Conservation (phyloP, 805 yeast species). For the Kluyveromyces lactis region DNA sequence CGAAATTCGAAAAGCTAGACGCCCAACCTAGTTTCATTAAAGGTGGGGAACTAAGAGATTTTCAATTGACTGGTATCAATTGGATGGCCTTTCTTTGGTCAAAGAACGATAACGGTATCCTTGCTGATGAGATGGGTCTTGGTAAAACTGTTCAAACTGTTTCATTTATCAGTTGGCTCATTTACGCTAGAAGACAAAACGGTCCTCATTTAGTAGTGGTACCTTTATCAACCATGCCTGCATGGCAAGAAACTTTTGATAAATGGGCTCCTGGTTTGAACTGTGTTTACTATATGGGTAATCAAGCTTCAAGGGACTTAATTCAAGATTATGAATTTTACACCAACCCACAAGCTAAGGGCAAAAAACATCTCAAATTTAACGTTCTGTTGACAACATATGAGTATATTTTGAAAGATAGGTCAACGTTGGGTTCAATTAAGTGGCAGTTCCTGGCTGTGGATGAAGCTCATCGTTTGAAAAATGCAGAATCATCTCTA, state of each 20-base stretch:
- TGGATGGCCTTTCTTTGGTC: conserved; percentile 99
- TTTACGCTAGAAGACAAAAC: conserved; percentile 90
- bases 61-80: conserved; percentile 94
- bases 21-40: conserved; percentile 85
- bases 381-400: conserved; percentile 91
- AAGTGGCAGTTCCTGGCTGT: conserved; percentile 97
- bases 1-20: conserved; percentile 78
- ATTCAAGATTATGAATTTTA: conserved; percentile 84
- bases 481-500: conserved; percentile 86
- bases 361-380: conserved; percentile 66
- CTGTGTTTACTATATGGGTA: conserved; percentile 88
- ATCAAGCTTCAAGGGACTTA: conserved; percentile 72
- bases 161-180: conserved; percentile 86
- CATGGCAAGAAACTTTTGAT: conserved; percentile 99
- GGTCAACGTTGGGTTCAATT: conserved; percentile 67
- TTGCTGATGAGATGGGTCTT: conserved; percentile 98
- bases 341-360: conserved; percentile 39
- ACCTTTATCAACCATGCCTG: conserved; percentile 91
- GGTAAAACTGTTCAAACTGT: conserved; percentile 98
- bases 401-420: conserved; percentile 90
- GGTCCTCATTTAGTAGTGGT: conserved; percentile 97
- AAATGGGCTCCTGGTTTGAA: conserved; percentile 96
- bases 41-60: conserved; percentile 88
- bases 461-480: conserved; percentile 96
- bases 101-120: conserved; percentile 90